A percentile compares a stretch with the other conserved stretches of the same genome.
These are phyloP conservation scores for Coemansia asiatica DNA, from an alignment of 192 early-diverging fungal species.

Conservation along the genomic window DNA sequence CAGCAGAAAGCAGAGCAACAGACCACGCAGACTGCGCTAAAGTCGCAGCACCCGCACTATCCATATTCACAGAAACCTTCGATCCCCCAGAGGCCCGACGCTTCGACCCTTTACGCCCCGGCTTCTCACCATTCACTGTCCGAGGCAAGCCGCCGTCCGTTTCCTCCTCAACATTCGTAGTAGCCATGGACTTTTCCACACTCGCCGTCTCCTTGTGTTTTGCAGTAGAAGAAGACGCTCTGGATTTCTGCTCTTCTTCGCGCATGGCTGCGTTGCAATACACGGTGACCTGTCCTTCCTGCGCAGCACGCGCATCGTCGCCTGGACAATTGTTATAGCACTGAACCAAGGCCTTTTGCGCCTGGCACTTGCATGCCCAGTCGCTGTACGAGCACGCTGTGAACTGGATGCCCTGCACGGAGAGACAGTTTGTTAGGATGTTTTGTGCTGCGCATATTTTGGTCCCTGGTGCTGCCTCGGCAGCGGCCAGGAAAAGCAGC, in stretches of 20 bases:
- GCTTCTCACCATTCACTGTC: no score
- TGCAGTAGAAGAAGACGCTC: not conserved
- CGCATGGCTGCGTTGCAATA: constrained; percentile 43
- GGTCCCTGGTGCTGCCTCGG: not conserved
- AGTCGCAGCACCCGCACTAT: not conserved
- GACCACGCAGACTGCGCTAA: no score
- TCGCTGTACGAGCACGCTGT: constrained; percentile 49
- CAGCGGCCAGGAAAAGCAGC: not conserved
- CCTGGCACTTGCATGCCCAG: constrained; percentile 55
- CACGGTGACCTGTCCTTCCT: constrained; percentile 45
- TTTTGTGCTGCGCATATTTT: constrained; percentile 41
- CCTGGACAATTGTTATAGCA: constrained; percentile 54
- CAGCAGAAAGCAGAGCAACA: no score
- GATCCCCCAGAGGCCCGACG: no score
- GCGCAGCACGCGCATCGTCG: constrained; percentile 21
- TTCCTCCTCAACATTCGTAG: not conserved
- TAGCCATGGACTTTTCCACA: not conserved
- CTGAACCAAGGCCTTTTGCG: constrained; percentile 37
- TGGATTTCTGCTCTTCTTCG: constrained; percentile 26
- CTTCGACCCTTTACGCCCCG: no score
- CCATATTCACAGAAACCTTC: no score
- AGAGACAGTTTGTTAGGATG: constrained; percentile 41
- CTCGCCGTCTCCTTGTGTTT: not conserved
- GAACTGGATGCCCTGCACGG: constrained; percentile 25
- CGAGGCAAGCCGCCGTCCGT: no score